Conservation (phyloP, 768 basidiomycete genomes). For the Russula compacta region DNA sequence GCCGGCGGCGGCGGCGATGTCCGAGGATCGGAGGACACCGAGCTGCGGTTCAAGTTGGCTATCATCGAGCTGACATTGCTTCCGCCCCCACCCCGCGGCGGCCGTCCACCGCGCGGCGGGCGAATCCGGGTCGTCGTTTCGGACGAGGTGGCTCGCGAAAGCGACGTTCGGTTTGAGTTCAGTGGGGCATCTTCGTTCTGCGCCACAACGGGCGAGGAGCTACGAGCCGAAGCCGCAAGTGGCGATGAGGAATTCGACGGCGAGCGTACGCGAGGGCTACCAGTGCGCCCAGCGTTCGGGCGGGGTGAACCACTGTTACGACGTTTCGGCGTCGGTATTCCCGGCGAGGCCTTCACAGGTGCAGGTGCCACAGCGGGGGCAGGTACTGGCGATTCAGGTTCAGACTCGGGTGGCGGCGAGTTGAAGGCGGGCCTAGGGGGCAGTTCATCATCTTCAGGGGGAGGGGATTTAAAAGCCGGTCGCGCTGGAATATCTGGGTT, state of each 20-base stretch:
- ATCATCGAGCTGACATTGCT: constrained; percentile 7
- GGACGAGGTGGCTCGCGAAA: constrained; percentile 13
- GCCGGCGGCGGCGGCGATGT: constrained; percentile 12
- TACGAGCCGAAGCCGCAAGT: constrained; percentile 5
- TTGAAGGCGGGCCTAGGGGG: constrained; percentile 27
- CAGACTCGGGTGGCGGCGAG: constrained; percentile 24
- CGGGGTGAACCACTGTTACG: constrained; percentile 36
- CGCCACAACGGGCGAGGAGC: constrained; percentile 9
- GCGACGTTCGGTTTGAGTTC: constrained; percentile 9
- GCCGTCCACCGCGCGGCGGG: constrained; percentile 13
- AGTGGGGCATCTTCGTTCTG: constrained; percentile 10
- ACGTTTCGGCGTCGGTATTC: constrained; percentile 48
- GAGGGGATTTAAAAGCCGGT: constrained; percentile 55
- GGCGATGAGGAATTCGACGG: constrained; percentile 8
- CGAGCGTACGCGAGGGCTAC: constrained; percentile 26
- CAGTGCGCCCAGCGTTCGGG: constrained; percentile 27
- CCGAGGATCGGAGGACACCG: constrained; percentile 6
- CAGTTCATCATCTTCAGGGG: constrained; percentile 46
- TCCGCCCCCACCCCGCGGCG: constrained; percentile 10
- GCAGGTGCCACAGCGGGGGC: constrained; percentile 27
- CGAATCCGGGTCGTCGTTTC: constrained; percentile 9
- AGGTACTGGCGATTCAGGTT: constrained; percentile 1
- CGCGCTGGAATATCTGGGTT: constrained; percentile 23
- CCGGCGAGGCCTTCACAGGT: constrained; percentile 33
- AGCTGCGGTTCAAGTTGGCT: constrained; percentile 14